These are phyloP conservation scores for Penicillium turbatum DNA, from an alignment of 495 filamentous ascomycete species.

Conservation along the genomic window DNA sequence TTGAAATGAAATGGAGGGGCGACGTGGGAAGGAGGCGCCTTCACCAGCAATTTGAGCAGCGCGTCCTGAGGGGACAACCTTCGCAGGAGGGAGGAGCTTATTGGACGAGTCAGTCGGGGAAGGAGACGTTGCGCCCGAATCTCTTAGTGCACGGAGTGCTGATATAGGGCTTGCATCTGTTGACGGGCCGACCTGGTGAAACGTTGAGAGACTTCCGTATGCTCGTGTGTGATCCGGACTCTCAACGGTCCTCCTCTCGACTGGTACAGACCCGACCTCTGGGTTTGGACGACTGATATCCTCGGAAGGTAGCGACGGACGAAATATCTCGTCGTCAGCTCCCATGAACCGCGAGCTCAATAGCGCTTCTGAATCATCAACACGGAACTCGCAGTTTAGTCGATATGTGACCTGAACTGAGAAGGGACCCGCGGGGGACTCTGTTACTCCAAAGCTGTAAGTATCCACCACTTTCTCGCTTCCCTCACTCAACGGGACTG, in stretches of 20 bases:
- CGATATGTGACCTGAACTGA: conserved; percentile 78
- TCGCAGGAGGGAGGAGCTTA: conserved; percentile 55
- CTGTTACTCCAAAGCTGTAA: conserved; percentile 73
- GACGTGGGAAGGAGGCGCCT: conserved; percentile 50
- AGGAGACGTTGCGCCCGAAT: conserved; percentile 44
- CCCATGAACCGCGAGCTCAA: conserved; percentile 96
- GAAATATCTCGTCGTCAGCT: conserved; percentile 80
- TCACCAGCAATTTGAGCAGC: conserved; percentile 56
- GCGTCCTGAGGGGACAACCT: conserved; percentile 55
- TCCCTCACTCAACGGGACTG: conserved; percentile 65
- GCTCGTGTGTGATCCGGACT: conserved; percentile 69
- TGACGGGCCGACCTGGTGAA: conserved; percentile 73
- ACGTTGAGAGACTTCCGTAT: conserved; percentile 90
- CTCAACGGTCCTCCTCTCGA: conserved; percentile 37
- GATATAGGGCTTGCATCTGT: conserved; percentile 81
- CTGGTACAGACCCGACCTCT: conserved; percentile 74
- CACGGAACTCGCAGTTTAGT: conserved; percentile 80
- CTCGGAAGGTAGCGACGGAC: conserved; percentile 60
- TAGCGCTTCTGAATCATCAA: conserved; percentile 85
- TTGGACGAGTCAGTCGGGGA: conserved; percentile 55
- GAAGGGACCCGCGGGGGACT: conserved; percentile 81
- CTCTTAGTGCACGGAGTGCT: conserved; percentile 66
- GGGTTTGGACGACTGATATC: conserved; percentile 32
- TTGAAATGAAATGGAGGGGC: conserved; percentile 88
- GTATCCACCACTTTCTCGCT: conserved; percentile 63